A percentile compares a stretch with the other conserved stretches of the same genome.
Evolutionary conservation across 2,329 filamentous ascomycete genomes (phyloP).

Genomic region (Xylariaceae sp.): DNA sequence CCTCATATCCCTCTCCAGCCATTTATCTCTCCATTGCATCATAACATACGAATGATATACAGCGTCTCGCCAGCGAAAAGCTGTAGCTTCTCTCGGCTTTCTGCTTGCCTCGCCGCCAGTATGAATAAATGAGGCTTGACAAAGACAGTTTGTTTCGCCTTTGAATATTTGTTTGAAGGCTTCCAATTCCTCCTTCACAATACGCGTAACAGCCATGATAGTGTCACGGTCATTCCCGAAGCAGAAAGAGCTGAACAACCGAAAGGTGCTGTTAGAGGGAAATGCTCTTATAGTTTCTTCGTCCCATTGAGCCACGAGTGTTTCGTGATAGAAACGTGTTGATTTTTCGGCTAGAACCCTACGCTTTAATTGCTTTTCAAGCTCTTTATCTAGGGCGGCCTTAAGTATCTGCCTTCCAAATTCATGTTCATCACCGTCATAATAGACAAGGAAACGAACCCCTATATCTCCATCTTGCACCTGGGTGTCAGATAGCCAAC

Average conservation of each 20-base stretch:
- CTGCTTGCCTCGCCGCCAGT: background rate
- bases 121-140: slow-evolving; percentile 40
- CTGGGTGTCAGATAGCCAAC: slow-evolving; percentile 30
- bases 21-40: slow-evolving; percentile 42
- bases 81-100: slow-evolving; percentile 33
- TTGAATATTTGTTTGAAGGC: slow-evolving; percentile 11
- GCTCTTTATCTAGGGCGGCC: slow-evolving; percentile 2
- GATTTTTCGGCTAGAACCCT: slow-evolving; percentile 29
- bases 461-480: background rate
- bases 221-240: slow-evolving; percentile 19
- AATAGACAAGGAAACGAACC: slow-evolving; percentile 28
- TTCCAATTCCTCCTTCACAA: slow-evolving; percentile 28
- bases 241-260: slow-evolving; percentile 38
- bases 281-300: slow-evolving; percentile 37
- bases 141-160: slow-evolving; percentile 25
- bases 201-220: slow-evolving; percentile 26
- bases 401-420: slow-evolving; percentile 26
- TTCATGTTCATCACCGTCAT: slow-evolving; percentile 23
- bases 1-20: slow-evolving; percentile 40
- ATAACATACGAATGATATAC: slow-evolving; percentile 40
- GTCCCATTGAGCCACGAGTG: slow-evolving; percentile 37
- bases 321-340: slow-evolving; percentile 37
- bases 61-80: slow-evolving; percentile 40
- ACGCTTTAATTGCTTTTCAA: slow-evolving; percentile 34
- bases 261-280: slow-evolving; percentile 33